A percentile compares a stretch with the other conserved stretches of the same genome.
These are phyloP conservation scores for Lipomyces orientalis DNA, from an alignment of 805 yeast genomes.

Conservation along the genomic window DNA sequence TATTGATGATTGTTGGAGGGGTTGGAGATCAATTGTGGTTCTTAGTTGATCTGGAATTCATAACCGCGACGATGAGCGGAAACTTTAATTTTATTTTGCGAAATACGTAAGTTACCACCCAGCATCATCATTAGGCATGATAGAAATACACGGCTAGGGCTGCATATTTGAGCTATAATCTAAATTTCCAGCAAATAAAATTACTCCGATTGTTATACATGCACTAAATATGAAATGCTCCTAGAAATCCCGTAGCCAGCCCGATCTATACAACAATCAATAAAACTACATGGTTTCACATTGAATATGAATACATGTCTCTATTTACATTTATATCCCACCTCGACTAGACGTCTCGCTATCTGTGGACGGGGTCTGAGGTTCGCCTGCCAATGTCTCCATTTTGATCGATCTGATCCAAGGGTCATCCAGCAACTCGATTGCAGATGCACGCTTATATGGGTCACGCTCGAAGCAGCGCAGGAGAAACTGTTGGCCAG, in stretches of 20 bases:
- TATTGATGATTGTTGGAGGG: neutral
- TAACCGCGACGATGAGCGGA: neutral
- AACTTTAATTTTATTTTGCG: too few relatives aligned
- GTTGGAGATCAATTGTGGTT: neutral
- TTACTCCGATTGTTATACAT: neutral
- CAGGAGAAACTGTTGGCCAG: constrained; percentile 72
- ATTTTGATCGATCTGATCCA: constrained; percentile 62
- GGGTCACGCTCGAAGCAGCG: constrained; percentile 87
- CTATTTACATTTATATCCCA: neutral
- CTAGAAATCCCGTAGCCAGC: neutral
- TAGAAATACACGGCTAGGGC: neutral
- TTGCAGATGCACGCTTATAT: constrained; percentile 76
- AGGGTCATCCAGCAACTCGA: constrained; percentile 83
- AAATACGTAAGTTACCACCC: too few relatives aligned
- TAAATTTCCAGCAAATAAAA: neutral
- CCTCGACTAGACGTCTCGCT: constrained; percentile 22
- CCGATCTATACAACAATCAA: neutral
- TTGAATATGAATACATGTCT: neutral
- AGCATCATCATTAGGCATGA: too few relatives aligned
- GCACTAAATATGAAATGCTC: neutral
- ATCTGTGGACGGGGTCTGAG: constrained; percentile 33
- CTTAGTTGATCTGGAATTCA: neutral
- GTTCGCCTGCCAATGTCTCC: constrained; percentile 22
- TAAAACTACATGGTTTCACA: neutral
- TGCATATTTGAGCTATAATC: neutral